Base-by-base conservation (phyloP, 176 grass and related monocot genomes). In the Avena sativa region DNA sequence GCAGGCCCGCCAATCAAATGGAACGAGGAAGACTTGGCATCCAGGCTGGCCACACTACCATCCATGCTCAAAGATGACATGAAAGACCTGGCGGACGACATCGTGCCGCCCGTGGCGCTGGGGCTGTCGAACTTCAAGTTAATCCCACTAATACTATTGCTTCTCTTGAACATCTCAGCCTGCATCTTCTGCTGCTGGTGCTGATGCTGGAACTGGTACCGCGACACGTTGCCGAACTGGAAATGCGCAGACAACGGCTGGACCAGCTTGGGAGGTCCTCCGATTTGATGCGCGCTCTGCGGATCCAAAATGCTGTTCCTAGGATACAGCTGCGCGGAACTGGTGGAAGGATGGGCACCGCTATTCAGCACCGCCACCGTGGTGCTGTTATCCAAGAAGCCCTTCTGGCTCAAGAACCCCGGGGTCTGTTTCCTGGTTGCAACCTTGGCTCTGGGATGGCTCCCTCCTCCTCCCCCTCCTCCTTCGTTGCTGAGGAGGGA, bases 61-160 rank as follows among this genome's bases (percentile, higher is more conserved):
- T 99, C 92, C 83, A 96, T 94, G 15, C 94, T 96, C 71, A 98
- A 55, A 4, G 96, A 98, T 0, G 96, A 94, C 87, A 92, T 55
- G 85, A 96, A 93, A 0, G 93, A 93, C 15, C 82, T 88, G 3
- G 88, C 88, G 0, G 94, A 96, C 0, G 94, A 94, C 85, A 94
- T 88, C 1, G 92, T 88, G 36, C 89, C 87, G 0, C 89, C 87
- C 0, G 87, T 79, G 28, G 76, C 85, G 11, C 71, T 89, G 26
- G 94, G 82, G 76, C 74, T 83, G 26, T 94, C 91, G 51, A 99
- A 94, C 82, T 96, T 99, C 5, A 99, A 32, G 83, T 85, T 98
- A 49, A 93, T 87, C 43, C 73, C 84, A 21, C 87, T 57, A 14
- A 57, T 57, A 20, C 55, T 94, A 25, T 78, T 94, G 89, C 73